Evolutionary conservation across 2,329 filamentous ascomycete genomes (phyloP).

Genomic region (Acrocalymma vagum): DNA sequence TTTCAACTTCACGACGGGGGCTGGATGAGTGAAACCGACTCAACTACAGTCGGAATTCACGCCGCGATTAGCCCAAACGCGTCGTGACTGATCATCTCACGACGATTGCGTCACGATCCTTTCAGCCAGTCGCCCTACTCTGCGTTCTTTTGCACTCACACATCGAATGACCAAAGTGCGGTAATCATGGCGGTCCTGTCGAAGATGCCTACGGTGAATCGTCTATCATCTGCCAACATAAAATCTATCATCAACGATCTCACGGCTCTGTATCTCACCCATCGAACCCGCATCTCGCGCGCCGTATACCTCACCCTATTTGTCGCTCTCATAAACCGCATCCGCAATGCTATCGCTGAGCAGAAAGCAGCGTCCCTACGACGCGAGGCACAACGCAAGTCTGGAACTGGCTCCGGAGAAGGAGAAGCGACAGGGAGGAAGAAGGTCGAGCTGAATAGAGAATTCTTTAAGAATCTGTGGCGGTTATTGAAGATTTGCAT

Average conservation of each 20-base stretch:
- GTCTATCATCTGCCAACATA: constrained; percentile 40
- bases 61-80: too few relatives aligned
- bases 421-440: constrained; percentile 62
- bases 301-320: constrained; percentile 53
- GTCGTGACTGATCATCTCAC: too few relatives aligned
- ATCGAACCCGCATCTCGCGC: constrained; percentile 52
- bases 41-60: too few relatives aligned
- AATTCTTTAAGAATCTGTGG: constrained; percentile 81
- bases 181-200: constrained; percentile 51
- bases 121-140: too few relatives aligned
- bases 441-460: constrained; percentile 91
- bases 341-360: constrained; percentile 90
- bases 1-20: too few relatives aligned
- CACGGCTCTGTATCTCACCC: constrained; percentile 46
- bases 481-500: constrained; percentile 86
- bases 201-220: constrained; percentile 43
- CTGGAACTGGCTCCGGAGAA: constrained; percentile 45
- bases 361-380: constrained; percentile 84
- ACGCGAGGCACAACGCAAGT: constrained; percentile 65
- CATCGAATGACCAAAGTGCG: too few relatives aligned
- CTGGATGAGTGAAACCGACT: too few relatives aligned
- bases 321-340: constrained; percentile 69
- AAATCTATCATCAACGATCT: constrained; percentile 49
- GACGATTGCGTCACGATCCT: too few relatives aligned
- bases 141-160: too few relatives aligned